Base-by-base conservation (phyloP, 345 rosid species). In the Boechera divaricarpa region DNA sequence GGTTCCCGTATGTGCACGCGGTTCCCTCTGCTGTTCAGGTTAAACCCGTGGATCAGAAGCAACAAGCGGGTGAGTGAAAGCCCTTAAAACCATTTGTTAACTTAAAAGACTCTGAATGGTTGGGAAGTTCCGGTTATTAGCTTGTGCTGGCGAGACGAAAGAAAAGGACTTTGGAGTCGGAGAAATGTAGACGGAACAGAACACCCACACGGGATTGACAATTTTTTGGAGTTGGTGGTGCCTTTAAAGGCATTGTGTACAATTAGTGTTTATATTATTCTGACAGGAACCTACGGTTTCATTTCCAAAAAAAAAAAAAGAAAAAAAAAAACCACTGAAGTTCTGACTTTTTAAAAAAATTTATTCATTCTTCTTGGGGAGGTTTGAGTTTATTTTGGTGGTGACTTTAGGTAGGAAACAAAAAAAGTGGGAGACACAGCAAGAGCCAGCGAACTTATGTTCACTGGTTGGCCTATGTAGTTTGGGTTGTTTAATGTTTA, bases 21-120 rank as follows among this genome's bases (percentile, higher is more conserved):
- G 88, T 85, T 54, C 86, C 89, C 2, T 59, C 79, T 26, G 86
- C 82, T 2, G 95, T 84, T 67, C 99, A 87, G 84, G 93, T 86
- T 68, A 95, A 92, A 76, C 90, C 91, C 5, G 85, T 93, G 13
- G 96, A 95, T 77, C 93, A 92, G 80, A 92, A 91, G 62, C 96
- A 91, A 70, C 94, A 91, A 35, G 89, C 91, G 21, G 98, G 94
- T 77, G 94, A 92, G 82, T 94, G 86, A 89, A 82, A 70, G 13
- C 15, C 56, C 28, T 3, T 7, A 16, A 39, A 64, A 31, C 57
- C 49, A 31, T 57, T 71, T 56, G 21, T 26, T 60, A 65, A 67
- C 53, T 31, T 38, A 4, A 57, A 48, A 35, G 15, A 68, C 56
- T 38, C 29, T 65, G 63, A 70, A 39, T 72, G 81, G 73, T 78